Evolutionary conservation across 495 filamentous ascomycete genomes (phyloP), one percentile per base, ranked within the genome.

Genomic region (Daldinia concentrica): DNA sequence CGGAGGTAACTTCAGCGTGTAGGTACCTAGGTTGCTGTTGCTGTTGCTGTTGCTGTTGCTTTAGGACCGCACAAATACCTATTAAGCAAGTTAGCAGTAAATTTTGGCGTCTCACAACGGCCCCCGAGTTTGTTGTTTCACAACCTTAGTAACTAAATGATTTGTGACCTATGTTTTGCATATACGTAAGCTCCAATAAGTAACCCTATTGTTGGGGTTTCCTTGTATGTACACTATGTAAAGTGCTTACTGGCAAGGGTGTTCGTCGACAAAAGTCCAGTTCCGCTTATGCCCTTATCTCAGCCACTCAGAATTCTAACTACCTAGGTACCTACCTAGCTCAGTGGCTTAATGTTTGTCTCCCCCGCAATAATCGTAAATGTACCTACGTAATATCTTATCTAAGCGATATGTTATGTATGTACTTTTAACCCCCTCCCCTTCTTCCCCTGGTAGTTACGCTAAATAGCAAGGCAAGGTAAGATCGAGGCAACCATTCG

Each of bases 331-430:
- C n/a, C n/a, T n/a, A n/a, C n/a, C n/a, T 48, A 22, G 34, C 34
- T 12, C 34, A 36, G 43, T 48, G 43, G 43, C 43, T 48, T 24
- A 36, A 36, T 36, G 3, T 36, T 32, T 19, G 7, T 48, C 17
- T 48, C 43, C 43, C 41, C 43, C 43, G 43, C 43, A 48, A 48
- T 48, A 48, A 19, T 43, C n/a, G 15, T 43, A 43, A 43, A 43
- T 15, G 15, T 14, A 41, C 27, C 6, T 32, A 32, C 3, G 32
- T 14, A 12, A 1, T 8, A n/a, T 19, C 41, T 45, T 45, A 45
- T 45, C 41, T 45, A 45, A 19, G 41, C n/a, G 3, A 17, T 19
- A n/a, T 45, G 41, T 32, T 8, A 8, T 32, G 29, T 8, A 8
- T 32, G 29, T 32, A 32, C 29, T 32, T 32, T 32, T 45, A 19